Evolutionary conservation across 2,329 filamentous ascomycete species (phyloP).

Genomic region (Ilyonectria robusta): DNA sequence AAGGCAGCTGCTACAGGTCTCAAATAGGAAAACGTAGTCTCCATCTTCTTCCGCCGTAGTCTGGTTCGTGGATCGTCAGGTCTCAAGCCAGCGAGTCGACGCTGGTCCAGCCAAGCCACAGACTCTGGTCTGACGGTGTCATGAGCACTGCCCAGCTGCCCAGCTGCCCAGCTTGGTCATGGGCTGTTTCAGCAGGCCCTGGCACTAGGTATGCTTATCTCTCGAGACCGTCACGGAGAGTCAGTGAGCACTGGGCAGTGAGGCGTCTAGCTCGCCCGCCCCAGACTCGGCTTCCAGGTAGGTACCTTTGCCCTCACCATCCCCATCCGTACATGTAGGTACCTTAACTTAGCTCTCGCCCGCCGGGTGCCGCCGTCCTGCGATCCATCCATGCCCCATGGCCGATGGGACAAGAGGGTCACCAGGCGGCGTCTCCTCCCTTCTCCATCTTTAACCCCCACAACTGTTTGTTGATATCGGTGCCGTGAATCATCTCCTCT

Average conservation of each 20-base stretch:
- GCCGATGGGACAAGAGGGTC: slow-evolving; percentile 12
- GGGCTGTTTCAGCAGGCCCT: slow-evolving; percentile 14
- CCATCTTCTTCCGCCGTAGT: not conserved
- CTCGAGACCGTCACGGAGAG: slow-evolving; percentile 31
- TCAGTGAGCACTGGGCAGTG: slow-evolving; percentile 28
- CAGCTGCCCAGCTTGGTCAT: slow-evolving; percentile 18
- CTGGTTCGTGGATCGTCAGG: not conserved
- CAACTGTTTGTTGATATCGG: not conserved
- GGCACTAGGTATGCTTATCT: slow-evolving; percentile 46
- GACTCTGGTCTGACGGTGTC: slow-evolving; percentile 2
- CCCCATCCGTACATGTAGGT: not conserved
- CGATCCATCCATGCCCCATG: slow-evolving; percentile 18
- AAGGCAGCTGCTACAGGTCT: not conserved
- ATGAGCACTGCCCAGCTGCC: slow-evolving; percentile 11
- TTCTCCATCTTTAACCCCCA: slow-evolving; percentile 9
- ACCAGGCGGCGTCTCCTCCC: slow-evolving; percentile 15
- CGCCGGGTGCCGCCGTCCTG: slow-evolving; percentile 28
- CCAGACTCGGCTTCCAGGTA: not conserved
- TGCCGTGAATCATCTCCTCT: not conserved
- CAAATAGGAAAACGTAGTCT: not conserved
- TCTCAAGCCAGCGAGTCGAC: not conserved
- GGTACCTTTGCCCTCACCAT: slow-evolving; percentile 5
- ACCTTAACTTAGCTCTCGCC: slow-evolving; percentile 6
- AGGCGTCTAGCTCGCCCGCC: slow-evolving; percentile 36
- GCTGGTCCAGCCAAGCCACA: not conserved